Evolutionary conservation across 129 eudicot species (phyloP).

Genomic region (Calendula officinalis): DNA sequence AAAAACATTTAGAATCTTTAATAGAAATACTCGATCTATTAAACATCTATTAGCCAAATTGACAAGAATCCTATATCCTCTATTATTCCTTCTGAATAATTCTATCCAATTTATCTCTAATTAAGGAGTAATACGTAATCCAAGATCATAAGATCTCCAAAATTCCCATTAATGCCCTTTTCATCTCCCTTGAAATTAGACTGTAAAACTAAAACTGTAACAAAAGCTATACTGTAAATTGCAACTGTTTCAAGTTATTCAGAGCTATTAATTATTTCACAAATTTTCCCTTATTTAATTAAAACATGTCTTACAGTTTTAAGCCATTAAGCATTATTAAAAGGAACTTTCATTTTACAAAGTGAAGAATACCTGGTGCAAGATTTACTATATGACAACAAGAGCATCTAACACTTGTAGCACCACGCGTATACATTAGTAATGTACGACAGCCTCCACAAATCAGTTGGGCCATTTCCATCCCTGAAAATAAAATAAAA

Average conservation of each 20-base stretch:
- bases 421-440: slow-evolving; percentile 83
- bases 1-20: slow-evolving; percentile 17
- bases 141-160: slow-evolving; percentile 1
- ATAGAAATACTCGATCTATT: not conserved
- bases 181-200: slow-evolving; percentile 6
- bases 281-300: not conserved
- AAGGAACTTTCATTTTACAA: slow-evolving; percentile 2
- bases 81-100: not conserved
- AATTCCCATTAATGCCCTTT: not conserved
- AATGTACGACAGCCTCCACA: slow-evolving; percentile 84
- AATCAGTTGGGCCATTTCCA: slow-evolving; percentile 79
- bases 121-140: not conserved
- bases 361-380: slow-evolving; percentile 57
- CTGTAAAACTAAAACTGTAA: not conserved
- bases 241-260: slow-evolving; percentile 12
- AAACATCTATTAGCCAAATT: not conserved
- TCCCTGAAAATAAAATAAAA: slow-evolving; percentile 38
- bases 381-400: slow-evolving; percentile 76
- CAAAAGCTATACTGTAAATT: not conserved
- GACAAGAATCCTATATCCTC: slow-evolving; percentile 1
- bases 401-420: slow-evolving; percentile 83
- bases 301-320: slow-evolving; percentile 8
- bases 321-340: not conserved
- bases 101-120: slow-evolving; percentile 13
- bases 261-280: slow-evolving; percentile 6